Evolutionary conservation across 169 alveolate genomes (phyloP).

Genomic region (Eimeria brunetti): DNA sequence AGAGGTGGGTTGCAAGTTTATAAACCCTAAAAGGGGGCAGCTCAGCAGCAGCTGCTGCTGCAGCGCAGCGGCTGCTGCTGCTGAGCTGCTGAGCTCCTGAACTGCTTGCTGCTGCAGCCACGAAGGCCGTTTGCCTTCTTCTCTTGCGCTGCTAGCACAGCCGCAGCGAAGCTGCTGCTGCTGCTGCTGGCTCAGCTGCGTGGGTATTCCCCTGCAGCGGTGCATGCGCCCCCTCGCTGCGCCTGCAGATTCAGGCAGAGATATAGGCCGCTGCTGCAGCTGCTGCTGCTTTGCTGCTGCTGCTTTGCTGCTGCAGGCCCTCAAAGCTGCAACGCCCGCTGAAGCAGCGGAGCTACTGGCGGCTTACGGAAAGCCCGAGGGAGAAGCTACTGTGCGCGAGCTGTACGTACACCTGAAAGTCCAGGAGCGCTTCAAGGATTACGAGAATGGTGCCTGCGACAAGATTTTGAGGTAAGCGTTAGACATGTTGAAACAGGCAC

Average conservation of each 20-base stretch:
- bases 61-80: too few species aligned
- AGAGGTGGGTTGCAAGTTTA: too few species aligned
- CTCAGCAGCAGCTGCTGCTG: too few species aligned
- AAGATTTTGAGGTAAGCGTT: slow-evolving; percentile 26
- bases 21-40: too few species aligned
- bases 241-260: neutral
- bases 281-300: neutral
- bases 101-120: too few species aligned
- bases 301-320: slow-evolving; percentile 50
- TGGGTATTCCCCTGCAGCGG: neutral
- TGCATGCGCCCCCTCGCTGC: neutral
- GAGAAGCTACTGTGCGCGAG: slow-evolving; percentile 47
- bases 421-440: slow-evolving; percentile 12
- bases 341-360: slow-evolving; percentile 46
- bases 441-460: slow-evolving; percentile 22
- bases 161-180: neutral
- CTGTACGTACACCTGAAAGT: slow-evolving; percentile 50
- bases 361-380: slow-evolving; percentile 39
- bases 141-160: neutral
- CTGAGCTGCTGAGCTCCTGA: too few species aligned
- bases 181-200: neutral
- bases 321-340: slow-evolving; percentile 46
- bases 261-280: neutral
- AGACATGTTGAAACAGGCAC: neutral
- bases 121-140: neutral